Evolutionary conservation across 225 moss, liverwort and hornwort genomes (phyloP).

Genomic region (Marchantia polymorpha): DNA sequence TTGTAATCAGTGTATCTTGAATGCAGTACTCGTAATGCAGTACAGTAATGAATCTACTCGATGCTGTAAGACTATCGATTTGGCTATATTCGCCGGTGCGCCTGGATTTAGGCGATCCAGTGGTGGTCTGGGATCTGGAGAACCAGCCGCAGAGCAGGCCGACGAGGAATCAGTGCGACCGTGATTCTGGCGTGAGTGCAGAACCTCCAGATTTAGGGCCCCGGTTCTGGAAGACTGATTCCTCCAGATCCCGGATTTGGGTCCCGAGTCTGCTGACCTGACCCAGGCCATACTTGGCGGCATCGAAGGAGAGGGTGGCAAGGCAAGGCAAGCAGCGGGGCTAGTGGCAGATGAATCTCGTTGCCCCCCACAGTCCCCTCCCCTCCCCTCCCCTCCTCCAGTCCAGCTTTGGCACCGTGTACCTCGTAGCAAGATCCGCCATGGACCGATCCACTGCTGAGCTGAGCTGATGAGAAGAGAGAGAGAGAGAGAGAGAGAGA

Average conservation of each 20-base stretch:
- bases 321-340: too few species aligned
- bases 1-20: too few species aligned
- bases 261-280: not conserved
- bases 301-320: not conserved
- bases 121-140: too few species aligned
- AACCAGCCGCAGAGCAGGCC: not conserved
- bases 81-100: too few species aligned
- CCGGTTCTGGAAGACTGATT: not conserved
- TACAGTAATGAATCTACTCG: too few species aligned
- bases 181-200: too few species aligned
- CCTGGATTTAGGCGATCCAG: too few species aligned
- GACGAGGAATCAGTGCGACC: not conserved
- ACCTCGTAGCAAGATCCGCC: not conserved
- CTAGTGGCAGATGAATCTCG: too few species aligned
- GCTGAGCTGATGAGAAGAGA: not conserved
- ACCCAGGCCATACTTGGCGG: not conserved
- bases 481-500: not conserved
- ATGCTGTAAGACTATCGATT: too few species aligned
- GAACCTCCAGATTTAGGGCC: not conserved
- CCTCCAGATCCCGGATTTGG: not conserved
- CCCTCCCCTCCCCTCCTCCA: not conserved
- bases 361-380: too few species aligned
- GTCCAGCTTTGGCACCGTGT: not conserved
- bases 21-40: too few species aligned
- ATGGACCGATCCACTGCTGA: not conserved